These are phyloP conservation scores for Cladorrhinum samala DNA, from an alignment of 495 filamentous ascomycete species.

Conservation along the genomic window DNA sequence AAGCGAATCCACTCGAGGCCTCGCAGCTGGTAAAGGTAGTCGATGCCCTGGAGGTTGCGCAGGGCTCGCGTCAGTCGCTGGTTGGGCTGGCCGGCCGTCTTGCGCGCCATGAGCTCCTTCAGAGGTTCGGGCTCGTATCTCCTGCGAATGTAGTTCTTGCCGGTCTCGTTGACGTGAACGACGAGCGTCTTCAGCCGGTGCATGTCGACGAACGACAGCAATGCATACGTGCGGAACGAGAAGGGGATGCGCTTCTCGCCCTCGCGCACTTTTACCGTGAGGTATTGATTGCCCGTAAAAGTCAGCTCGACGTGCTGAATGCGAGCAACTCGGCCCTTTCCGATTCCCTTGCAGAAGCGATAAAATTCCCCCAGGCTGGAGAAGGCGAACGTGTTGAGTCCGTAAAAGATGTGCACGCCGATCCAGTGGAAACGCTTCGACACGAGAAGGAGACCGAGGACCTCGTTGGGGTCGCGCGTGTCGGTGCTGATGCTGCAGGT, in stretches of 20 bases:
- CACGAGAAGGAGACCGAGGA: slow-evolving; percentile 25
- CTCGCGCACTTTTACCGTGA: slow-evolving; percentile 3
- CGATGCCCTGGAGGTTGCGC: slow-evolving; percentile 33
- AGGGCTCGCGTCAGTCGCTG: slow-evolving; percentile 24
- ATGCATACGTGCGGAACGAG: slow-evolving; percentile 22
- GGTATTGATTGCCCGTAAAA: slow-evolving; percentile 23
- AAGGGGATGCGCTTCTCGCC: slow-evolving; percentile 2
- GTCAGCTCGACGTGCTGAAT: slow-evolving; percentile 34
- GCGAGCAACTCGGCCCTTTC: slow-evolving; percentile 24
- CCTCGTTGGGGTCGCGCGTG: slow-evolving; percentile 16
- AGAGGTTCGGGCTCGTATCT: slow-evolving; percentile 16
- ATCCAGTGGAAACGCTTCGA: slow-evolving; percentile 29
- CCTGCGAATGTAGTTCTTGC: slow-evolving; percentile 16
- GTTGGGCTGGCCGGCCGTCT: slow-evolving; percentile 31
- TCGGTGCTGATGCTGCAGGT: slow-evolving; percentile 22
- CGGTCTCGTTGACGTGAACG: slow-evolving; percentile 31
- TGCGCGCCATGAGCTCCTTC: slow-evolving; percentile 12
- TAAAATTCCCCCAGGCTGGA: slow-evolving; percentile 37
- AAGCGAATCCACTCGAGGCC: slow-evolving; percentile 32
- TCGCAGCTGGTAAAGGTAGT: slow-evolving; percentile 33
- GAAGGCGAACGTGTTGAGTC: slow-evolving; percentile 40
- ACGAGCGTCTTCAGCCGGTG: slow-evolving; percentile 29
- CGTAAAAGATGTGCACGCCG: slow-evolving; percentile 35
- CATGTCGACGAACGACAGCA: slow-evolving; percentile 24
- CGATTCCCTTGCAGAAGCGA: slow-evolving; percentile 33